These are phyloP conservation scores for Coniochaeta sp. DNA, from an alignment of 2,329 filamentous ascomycete genomes.

Conservation along the genomic window DNA sequence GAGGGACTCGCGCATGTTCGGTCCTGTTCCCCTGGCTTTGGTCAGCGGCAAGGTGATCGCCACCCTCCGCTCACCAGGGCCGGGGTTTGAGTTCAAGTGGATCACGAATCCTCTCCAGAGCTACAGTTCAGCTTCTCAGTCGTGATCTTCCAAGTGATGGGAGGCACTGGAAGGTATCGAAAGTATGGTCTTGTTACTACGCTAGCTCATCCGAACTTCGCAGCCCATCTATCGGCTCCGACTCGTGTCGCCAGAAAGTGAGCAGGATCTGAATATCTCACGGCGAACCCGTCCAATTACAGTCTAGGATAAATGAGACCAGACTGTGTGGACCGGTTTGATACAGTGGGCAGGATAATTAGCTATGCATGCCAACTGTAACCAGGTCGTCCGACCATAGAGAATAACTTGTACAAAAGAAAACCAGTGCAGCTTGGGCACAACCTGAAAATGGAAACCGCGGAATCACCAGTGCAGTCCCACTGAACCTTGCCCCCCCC, in stretches of 20 bases:
- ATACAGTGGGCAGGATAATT: neutral
- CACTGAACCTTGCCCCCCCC: neutral
- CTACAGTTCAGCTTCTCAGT: neutral
- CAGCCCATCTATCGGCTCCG: neutral
- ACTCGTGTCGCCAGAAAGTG: neutral
- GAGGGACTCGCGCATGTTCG: slow-evolving; percentile 79
- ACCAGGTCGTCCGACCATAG: neutral
- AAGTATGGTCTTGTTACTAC: neutral
- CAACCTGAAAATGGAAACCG: neutral
- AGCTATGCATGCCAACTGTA: neutral
- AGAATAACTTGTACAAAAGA: neutral
- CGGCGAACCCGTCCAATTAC: neutral
- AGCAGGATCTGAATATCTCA: neutral
- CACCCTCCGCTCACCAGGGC: slow-evolving; percentile 31
- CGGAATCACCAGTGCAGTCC: neutral
- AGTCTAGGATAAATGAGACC: neutral
- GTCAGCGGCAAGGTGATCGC: slow-evolving; percentile 76
- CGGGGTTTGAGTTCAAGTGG: slow-evolving; percentile 43
- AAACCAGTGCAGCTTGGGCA: neutral
- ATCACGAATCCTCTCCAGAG: slow-evolving; percentile 30
- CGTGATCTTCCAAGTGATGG: neutral
- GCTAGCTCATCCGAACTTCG: neutral
- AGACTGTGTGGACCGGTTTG: neutral
- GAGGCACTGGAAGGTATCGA: neutral
- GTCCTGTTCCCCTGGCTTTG: slow-evolving; percentile 77